Base-by-base conservation (phyloP, 1,139 yeast genomes). In the Suhomyces kunorum region DNA sequence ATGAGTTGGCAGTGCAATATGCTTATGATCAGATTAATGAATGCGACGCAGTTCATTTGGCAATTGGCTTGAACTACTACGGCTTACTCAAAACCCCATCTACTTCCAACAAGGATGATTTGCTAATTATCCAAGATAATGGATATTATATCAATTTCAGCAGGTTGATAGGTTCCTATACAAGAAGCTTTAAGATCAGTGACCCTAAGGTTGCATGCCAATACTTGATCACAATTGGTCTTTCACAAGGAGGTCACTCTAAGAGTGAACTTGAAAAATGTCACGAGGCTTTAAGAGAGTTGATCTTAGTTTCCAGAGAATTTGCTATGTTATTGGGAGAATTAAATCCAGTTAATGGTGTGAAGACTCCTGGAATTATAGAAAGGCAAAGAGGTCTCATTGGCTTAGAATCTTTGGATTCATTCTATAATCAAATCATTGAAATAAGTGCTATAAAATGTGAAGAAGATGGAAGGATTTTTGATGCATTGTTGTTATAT, bases 141-240 rank as follows among this genome's bases (percentile, higher is more conserved):
- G 63, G 65, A 31, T 66, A 67, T 44, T 74, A 73, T 34, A 65
- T 82, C 17, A 78, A 78, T 53, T 83, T 78, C 61, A 74, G 81
- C 28, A 72, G 83, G 48, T 59, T 84, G 35, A 53, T 84, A 37
- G 87, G 87, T 0, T 78, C 82, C 12, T 85, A 88, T 61, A 86
- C 95, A 5, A 77, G 89, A 46, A 80, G 83, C 11, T 90, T 92
- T 70, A 84, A 89, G 54, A 78, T 80, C 39, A 79, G 92, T 34
- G 96, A 90, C 64, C 95, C 98, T 16, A 78, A 83, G 55, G 87
- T 86, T 43, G 98, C 97, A 0, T 86, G 88, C 25, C 97, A 92
- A 58, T 92, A 92, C 58, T 66, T 92, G 40, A 74, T 87, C 20
- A 68, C 87, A 49, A 81, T 90, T 28, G 83, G 88, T 27, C 59